Evolutionary conservation across 495 filamentous ascomycete genomes (phyloP).

Genomic region (Aspergillus taichungensis): DNA sequence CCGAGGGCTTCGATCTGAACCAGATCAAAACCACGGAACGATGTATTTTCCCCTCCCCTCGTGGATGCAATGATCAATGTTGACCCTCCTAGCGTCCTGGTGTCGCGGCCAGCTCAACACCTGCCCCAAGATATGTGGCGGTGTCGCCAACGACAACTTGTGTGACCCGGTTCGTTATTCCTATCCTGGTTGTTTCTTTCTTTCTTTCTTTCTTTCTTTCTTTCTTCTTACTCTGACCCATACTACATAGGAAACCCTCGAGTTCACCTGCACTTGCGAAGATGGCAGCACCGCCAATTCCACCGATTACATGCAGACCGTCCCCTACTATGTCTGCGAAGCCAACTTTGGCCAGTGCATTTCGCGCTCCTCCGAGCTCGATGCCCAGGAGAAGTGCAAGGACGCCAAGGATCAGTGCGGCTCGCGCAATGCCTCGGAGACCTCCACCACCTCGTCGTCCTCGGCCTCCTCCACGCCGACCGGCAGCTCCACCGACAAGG

Average conservation of each 20-base stretch:
- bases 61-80: conserved; percentile 2
- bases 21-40: conserved; percentile 16
- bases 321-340: conserved; percentile 51
- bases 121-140: conserved; percentile 40
- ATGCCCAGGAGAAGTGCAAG: conserved; percentile 38
- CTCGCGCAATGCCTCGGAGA: conserved; percentile 34
- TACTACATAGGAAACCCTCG: conserved; percentile 34
- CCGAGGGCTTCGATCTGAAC: conserved; percentile 30
- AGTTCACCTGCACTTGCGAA: conserved; percentile 45
- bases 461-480: conserved; percentile 20
- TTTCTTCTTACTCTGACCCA: not conserved
- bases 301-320: conserved; percentile 40
- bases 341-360: conserved; percentile 44
- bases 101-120: conserved; percentile 37
- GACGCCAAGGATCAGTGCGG: conserved; percentile 31
- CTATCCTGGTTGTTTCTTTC: conserved; percentile 5
- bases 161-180: conserved; percentile 35
- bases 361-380: conserved; percentile 33
- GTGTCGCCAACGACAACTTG: conserved; percentile 28
- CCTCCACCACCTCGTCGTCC: conserved; percentile 16
- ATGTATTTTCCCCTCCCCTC: conserved; percentile 14
- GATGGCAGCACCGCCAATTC: conserved; percentile 46
- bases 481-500: conserved; percentile 11
- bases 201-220: not conserved
- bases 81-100: conserved; percentile 27